Conservation (phyloP, 257 asterid species). For the Apocynum venetum region DNA sequence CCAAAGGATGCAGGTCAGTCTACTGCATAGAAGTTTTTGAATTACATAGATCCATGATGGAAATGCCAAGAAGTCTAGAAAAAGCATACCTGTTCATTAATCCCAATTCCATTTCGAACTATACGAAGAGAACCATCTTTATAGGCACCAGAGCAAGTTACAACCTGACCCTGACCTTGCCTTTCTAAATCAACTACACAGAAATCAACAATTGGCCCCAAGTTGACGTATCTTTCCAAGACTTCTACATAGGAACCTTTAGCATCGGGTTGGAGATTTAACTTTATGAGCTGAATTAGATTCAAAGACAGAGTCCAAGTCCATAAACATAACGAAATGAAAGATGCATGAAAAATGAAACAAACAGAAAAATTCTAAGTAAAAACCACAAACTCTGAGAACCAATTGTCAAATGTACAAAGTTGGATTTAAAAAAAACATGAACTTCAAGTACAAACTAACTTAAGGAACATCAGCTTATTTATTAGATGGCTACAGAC, state of each 20-base stretch:
- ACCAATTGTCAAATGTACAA: neutral
- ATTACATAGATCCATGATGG: neutral
- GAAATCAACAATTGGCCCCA: slow-evolving; percentile 95
- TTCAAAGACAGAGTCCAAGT: slow-evolving; percentile 14
- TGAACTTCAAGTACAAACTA: slow-evolving; percentile 1
- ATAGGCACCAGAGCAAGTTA: slow-evolving; percentile 95
- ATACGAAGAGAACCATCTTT: slow-evolving; percentile 92
- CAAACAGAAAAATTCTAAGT: neutral
- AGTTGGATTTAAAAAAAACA: neutral
- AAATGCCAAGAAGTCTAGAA: slow-evolving; percentile 8
- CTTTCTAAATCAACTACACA: slow-evolving; percentile 92
- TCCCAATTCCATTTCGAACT: slow-evolving; percentile 91
- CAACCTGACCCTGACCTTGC: slow-evolving; percentile 99
- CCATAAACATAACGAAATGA: slow-evolving; percentile 9
- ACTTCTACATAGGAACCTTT: slow-evolving; percentile 90
- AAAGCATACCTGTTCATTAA: slow-evolving; percentile 71
- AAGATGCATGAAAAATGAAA: neutral
- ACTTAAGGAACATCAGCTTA: neutral
- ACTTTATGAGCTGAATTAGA: slow-evolving; percentile 65
- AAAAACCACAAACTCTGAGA: neutral
- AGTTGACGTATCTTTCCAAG: slow-evolving; percentile 77
- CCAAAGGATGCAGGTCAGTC: slow-evolving; percentile 14
- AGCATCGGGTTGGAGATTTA: slow-evolving; percentile 78
- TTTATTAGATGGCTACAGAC: neutral
- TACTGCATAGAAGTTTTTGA: neutral